Evolutionary conservation across 2,329 filamentous ascomycete species (phyloP).

Genomic region (Diplodia corticola): DNA sequence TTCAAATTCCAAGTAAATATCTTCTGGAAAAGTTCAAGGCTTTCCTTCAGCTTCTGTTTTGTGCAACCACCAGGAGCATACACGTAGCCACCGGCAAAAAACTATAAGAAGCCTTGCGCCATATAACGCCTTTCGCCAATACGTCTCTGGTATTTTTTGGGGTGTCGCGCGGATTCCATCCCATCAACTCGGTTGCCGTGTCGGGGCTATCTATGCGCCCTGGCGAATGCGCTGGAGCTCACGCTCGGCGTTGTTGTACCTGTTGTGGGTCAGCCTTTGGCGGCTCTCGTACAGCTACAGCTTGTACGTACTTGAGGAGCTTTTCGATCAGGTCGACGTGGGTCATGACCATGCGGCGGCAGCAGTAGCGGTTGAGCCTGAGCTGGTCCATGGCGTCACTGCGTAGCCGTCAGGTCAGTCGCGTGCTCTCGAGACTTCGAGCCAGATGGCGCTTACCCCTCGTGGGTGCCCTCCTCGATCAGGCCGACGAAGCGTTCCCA

Average conservation of each 20-base stretch:
- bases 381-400: slow-evolving; percentile 97
- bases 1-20: not conserved
- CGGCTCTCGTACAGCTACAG: too few relatives aligned
- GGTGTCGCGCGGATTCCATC: not conserved
- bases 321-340: slow-evolving; percentile 99
- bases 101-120: not conserved
- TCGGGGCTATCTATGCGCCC: slow-evolving; percentile 12
- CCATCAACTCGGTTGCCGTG: slow-evolving; percentile 6
- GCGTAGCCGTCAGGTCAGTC: slow-evolving; percentile 24
- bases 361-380: slow-evolving; percentile 94
- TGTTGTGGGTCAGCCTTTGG: not conserved
- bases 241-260: slow-evolving; percentile 24
- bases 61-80: not conserved
- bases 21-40: not conserved
- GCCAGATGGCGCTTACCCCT: slow-evolving; percentile 34
- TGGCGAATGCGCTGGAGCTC: slow-evolving; percentile 24
- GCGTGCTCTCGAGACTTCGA: not conserved
- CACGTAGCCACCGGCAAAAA: not conserved
- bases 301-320: slow-evolving; percentile 61
- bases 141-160: slow-evolving; percentile 1
- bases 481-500: slow-evolving; percentile 95
- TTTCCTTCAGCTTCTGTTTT: not conserved
- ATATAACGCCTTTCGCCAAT: slow-evolving; percentile 9
- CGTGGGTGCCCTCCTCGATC: slow-evolving; percentile 63
- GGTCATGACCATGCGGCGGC: slow-evolving; percentile 98